Evolutionary conservation across 441 rosid genomes (phyloP), one percentile per base, ranked within the genome.

Genomic region (Adansonia rubrostipa): DNA sequence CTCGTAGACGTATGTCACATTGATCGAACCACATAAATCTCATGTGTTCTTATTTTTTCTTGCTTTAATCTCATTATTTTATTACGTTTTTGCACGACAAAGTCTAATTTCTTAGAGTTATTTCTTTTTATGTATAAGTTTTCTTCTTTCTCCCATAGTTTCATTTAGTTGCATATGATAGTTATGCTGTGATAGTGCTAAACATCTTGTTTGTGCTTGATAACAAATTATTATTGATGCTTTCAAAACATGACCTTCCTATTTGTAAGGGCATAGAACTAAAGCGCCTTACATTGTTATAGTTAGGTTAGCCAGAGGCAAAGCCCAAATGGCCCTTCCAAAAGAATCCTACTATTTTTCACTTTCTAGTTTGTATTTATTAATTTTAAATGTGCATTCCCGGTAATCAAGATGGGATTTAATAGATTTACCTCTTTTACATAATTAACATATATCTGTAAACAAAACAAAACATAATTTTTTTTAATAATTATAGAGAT

Each of bases 51-150:
- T 36, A 36, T 36, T 36, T 36, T 36, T 36, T 36, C 40, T 36
- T 36, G 5, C 40, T 36, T 36, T 36, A 3, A 36, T 36, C 40
- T 36, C 40, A 36, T 36, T 36, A 36, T 36, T 36, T 36, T 36
- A 36, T 36, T 36, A 5, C 0, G 5, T 36, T 36, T 36, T 36
- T 36, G 40, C 40, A 36, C 0, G 40, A 36, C 40, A 36, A 36
- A 5, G 50, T 77, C 71, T 17, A 48, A 33, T 63, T 13, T 73
- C 36, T 22, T 76, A 10, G 7, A 54, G 57, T 53, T 78, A n/a
- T 62, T 71, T 33, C 20, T 71, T 40, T 56, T 65, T 40, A 20
- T 71, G 20, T 56, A 36, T 53, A 14, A 50, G 13, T 45, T 36
- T 33, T 19, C 14, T 14, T 24, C 10, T 60, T 36, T 48, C 64